Evolutionary conservation across 306 rosid genomes (phyloP).

Genomic region (Prunus davidiana): DNA sequence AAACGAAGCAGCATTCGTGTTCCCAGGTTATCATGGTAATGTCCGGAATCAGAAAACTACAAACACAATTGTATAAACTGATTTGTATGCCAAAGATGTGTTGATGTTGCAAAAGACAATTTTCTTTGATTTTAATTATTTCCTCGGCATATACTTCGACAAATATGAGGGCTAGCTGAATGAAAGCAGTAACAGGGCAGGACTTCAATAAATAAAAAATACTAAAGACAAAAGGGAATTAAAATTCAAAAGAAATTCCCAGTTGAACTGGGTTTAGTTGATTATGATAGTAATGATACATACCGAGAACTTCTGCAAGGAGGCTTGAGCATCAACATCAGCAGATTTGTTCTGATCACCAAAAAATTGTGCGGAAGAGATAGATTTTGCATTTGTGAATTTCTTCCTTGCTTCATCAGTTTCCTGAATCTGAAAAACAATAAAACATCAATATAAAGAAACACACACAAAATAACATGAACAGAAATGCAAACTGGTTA

Average conservation of each 20-base stretch:
- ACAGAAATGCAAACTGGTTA: background rate
- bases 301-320: constrained; percentile 88
- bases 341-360: constrained; percentile 72
- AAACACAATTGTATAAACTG: background rate
- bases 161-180: background rate
- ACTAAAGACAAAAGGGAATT: background rate
- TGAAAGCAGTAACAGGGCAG: background rate
- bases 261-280: background rate
- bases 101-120: background rate
- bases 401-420: constrained; percentile 89
- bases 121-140: background rate
- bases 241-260: background rate
- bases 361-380: constrained; percentile 87
- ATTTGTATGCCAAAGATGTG: background rate
- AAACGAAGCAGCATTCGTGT: background rate
- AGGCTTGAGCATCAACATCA: constrained; percentile 56
- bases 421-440: constrained; percentile 53
- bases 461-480: background rate
- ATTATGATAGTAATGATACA: constrained; percentile 14
- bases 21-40: background rate
- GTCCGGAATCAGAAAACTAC: background rate
- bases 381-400: constrained; percentile 90
- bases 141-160: background rate
- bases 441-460: constrained; percentile 1
- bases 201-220: background rate